These are phyloP conservation scores for Euphorbia lathyris DNA, from an alignment of 345 rosid species.

Conservation along the genomic window DNA sequence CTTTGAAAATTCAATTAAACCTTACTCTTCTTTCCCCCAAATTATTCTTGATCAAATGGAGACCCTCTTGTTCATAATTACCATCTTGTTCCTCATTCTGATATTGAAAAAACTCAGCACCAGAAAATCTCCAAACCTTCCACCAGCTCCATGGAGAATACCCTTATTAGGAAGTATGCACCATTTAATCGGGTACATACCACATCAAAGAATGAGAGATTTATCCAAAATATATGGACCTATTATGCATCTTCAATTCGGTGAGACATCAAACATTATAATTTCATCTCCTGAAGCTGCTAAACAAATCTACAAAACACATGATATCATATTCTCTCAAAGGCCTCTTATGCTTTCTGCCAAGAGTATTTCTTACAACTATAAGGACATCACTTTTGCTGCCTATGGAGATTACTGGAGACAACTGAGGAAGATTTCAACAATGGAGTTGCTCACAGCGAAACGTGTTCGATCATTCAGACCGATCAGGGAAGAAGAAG, in stretches of 20 bases:
- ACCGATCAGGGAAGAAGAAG: not conserved
- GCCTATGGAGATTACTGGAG: no score
- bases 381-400: not conserved
- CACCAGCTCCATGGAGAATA: not conserved
- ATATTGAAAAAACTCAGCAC: not conserved
- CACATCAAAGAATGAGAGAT: not conserved
- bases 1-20: no score
- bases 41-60: no score
- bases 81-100: not conserved
- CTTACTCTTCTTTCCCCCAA: no score
- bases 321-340: not conserved
- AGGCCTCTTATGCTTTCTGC: not conserved
- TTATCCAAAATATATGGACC: not conserved
- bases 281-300: no score
- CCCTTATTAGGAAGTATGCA: no score
- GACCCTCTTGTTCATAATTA: no score
- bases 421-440: no score
- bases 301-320: not conserved
- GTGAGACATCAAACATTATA: no score
- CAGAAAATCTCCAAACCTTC: not conserved
- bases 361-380: not conserved
- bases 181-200: no score
- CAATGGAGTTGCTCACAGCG: not conserved
- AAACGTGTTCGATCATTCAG: not conserved
- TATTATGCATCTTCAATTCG: not conserved